These are phyloP conservation scores for Ambrosia trifida DNA, from an alignment of 129 eudicot species.

Conservation along the genomic window DNA sequence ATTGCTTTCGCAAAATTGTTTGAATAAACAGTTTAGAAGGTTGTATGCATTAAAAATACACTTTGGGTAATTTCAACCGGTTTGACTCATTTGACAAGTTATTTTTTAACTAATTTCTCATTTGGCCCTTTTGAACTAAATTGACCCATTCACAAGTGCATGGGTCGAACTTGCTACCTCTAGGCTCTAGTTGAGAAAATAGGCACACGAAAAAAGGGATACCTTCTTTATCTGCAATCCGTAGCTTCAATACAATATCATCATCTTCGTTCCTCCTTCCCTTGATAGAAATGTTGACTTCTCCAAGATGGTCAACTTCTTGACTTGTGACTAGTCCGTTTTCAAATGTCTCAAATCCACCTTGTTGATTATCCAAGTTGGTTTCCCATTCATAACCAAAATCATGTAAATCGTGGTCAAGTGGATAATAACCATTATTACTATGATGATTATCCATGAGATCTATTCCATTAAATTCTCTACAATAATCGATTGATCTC, in stretches of 20 bases:
- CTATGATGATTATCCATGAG: conserved; percentile 38
- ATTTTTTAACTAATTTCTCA: not conserved
- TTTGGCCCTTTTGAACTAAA: not conserved
- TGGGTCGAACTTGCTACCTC: not conserved
- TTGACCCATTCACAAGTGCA: conserved; percentile 11
- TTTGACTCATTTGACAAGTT: not conserved
- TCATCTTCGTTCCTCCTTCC: conserved; percentile 73
- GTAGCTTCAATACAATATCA: conserved; percentile 63
- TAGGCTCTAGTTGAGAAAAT: not conserved
- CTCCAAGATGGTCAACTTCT: conserved; percentile 53
- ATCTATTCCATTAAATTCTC: conserved; percentile 50
- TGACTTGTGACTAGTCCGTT: conserved; percentile 44
- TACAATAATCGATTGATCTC: conserved; percentile 43
- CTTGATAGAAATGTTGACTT: conserved; percentile 62
- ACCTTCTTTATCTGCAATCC: conserved; percentile 90
- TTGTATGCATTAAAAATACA: no score
- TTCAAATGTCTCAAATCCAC: conserved; percentile 46
- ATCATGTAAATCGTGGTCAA: conserved; percentile 39
- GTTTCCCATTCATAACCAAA: conserved; percentile 49
- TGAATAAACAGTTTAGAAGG: no score
- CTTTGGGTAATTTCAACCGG: not conserved
- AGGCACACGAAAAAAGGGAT: not conserved
- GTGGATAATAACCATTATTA: conserved; percentile 31
- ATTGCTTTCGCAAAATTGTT: no score
- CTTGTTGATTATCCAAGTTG: conserved; percentile 40